Evolutionary conservation across 768 basidiomycete genomes (phyloP), one percentile per base, ranked within the genome.

Genomic region (Calocera viscosa): DNA sequence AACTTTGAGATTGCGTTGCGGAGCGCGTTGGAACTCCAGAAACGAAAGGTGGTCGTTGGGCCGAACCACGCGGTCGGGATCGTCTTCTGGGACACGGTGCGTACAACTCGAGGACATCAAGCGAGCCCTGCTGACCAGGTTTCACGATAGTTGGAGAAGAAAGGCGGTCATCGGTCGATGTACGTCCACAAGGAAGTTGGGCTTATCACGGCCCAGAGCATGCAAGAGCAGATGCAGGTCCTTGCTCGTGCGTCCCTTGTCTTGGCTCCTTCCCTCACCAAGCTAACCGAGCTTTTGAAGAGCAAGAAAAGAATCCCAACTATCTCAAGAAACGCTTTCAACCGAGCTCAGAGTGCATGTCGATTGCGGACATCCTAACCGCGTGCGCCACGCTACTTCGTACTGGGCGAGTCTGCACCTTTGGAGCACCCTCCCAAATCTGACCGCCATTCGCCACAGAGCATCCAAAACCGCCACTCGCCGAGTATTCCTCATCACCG

Each of bases 21-120:
- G 68, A 86, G 87, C 11, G 93, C 91, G 0, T 84, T 90, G 78
- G 85, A 90, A 72, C 87, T 96, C 40, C 84, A 91, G 77, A 93
- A 94, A 80, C 86, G 83, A 72, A 97, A 97, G 77, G 89, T 95
- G 28, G 80, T 96, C 32, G 84, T 86, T 2, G 89, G 90, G 3
- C 94, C 95, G 1, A 89, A 86, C 69, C 95, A 98, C 74, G 83
- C 85, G 33, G 86, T 97, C 49, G 96, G 95, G 2, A 88, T 98
- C 40, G 73, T 98, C 70, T 78, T 98, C 11, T 99, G 90, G 78
- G 97, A 99, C 70, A 91, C 92, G 67, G 94, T 94, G 74, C 81
- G 35, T 38, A 14, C 14, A 14, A 5, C 35, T n/a, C n/a, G n/a
- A n/a, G 35, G 14, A 38, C 35, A 38, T 38, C 35, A 38, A 38